Conservation (phyloP, 1,284 basidiomycete species). For the Ustilago crameri region DNA sequence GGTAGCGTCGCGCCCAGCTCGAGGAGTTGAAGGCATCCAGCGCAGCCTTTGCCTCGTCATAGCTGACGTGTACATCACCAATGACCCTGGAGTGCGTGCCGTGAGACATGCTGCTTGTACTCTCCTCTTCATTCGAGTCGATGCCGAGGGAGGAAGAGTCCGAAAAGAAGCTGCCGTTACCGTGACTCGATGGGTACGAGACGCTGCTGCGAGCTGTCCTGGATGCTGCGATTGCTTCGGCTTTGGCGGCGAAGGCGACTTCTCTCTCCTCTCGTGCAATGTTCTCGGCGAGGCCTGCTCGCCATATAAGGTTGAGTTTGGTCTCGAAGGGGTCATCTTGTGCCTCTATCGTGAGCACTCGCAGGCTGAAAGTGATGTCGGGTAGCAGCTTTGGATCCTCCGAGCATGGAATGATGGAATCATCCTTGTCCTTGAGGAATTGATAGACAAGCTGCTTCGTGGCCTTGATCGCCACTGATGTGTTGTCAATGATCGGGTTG, state of each 20-base stretch:
- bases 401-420: slow-evolving; percentile 56
- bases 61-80: slow-evolving; percentile 18
- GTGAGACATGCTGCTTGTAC: slow-evolving; percentile 19
- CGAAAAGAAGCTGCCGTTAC: slow-evolving; percentile 13
- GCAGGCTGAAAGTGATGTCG: slow-evolving; percentile 73
- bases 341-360: slow-evolving; percentile 78
- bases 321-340: slow-evolving; percentile 89
- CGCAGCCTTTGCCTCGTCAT: slow-evolving; percentile 77
- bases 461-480: slow-evolving; percentile 69
- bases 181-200: slow-evolving; percentile 28
- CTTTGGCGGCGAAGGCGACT: slow-evolving; percentile 83
- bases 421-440: slow-evolving; percentile 65
- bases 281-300: slow-evolving; percentile 80
- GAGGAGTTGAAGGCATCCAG: slow-evolving; percentile 81
- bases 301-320: slow-evolving; percentile 81
- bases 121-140: slow-evolving; percentile 8
- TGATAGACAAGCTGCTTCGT: slow-evolving; percentile 70
- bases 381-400: slow-evolving; percentile 71
- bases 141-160: slow-evolving; percentile 2
- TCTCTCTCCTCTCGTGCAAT: slow-evolving; percentile 80
- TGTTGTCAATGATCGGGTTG: slow-evolving; percentile 70
- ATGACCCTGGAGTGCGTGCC: slow-evolving; percentile 9
- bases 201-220: slow-evolving; percentile 68
- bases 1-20: slow-evolving; percentile 75
- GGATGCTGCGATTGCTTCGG: slow-evolving; percentile 68